These are phyloP conservation scores for Blastobotrys aristatus DNA, from an alignment of 1,139 yeast genomes.

Conservation along the genomic window DNA sequence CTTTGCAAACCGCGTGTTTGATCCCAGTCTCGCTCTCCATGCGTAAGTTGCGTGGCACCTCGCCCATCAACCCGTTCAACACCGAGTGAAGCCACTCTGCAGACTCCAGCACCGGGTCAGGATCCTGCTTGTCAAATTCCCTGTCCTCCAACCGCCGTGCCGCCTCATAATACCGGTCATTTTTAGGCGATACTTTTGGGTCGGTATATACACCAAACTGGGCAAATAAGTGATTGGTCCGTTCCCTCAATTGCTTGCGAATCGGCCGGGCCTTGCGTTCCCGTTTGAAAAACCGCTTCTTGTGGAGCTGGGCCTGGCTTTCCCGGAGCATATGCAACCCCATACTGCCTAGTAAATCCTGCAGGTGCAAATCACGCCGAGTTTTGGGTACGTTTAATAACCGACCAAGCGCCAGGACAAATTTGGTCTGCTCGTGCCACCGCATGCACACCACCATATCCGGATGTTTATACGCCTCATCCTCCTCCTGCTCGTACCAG, in stretches of 20 bases:
- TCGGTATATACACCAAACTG: too few species aligned
- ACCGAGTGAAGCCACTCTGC: neutral
- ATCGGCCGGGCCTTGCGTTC: too few species aligned
- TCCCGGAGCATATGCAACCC: neutral
- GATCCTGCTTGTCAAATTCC: neutral
- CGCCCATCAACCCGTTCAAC: neutral
- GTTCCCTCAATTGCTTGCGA: too few species aligned
- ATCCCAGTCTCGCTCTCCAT: neutral
- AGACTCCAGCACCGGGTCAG: neutral
- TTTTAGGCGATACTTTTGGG: too few species aligned
- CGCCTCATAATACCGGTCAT: too few species aligned
- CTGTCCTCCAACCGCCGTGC: neutral
- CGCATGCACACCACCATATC: neutral
- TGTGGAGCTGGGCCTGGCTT: neutral
- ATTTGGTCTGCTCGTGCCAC: neutral
- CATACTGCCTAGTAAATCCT: neutral
- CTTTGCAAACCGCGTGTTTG: neutral
- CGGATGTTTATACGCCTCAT: neutral
- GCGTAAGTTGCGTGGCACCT: neutral
- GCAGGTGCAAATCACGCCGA: neutral
- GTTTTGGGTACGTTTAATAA: neutral
- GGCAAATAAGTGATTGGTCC: too few species aligned
- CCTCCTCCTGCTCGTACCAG: neutral
- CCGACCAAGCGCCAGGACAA: neutral
- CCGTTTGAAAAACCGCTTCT: too few species aligned